Evolutionary conservation across 129 eudicot genomes (phyloP).

Genomic region (Pittosporum tobira): DNA sequence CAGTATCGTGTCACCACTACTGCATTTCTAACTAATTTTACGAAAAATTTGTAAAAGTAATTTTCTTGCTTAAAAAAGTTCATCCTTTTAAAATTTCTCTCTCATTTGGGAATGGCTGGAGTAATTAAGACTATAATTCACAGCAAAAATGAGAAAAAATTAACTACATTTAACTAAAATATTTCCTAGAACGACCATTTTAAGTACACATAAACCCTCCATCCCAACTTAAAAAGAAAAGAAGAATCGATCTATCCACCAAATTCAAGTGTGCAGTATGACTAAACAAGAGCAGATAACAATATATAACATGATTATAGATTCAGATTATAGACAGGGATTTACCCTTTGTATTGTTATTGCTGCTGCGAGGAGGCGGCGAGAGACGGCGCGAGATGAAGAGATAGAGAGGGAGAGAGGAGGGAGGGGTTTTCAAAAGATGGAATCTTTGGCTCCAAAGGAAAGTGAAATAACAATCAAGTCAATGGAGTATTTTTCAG

Average conservation of each 20-base stretch:
- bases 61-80: too few relatives aligned
- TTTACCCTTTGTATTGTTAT: slow-evolving; percentile 7
- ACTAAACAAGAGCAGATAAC: too few relatives aligned
- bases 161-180: not conserved
- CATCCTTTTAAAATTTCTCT: too few relatives aligned
- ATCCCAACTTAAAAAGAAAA: not conserved
- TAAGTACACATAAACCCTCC: not conserved
- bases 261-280: too few relatives aligned
- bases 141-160: not conserved
- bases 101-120: too few relatives aligned
- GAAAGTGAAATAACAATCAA: not conserved
- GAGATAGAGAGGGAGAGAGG: not conserved
- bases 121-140: not conserved
- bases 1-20: too few relatives aligned
- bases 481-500: not conserved
- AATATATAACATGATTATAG: too few relatives aligned
- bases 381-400: slow-evolving; percentile 27
- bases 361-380: slow-evolving; percentile 2
- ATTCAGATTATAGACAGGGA: not conserved
- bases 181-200: not conserved
- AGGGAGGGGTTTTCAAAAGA: slow-evolving; percentile 23
- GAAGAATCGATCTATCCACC: too few relatives aligned
- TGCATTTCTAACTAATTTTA: too few relatives aligned
- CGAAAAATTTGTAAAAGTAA: too few relatives aligned
- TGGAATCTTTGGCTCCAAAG: slow-evolving; percentile 30